Evolutionary conservation across 345 rosid species (phyloP).

Genomic region (Pugionium dolabratum): DNA sequence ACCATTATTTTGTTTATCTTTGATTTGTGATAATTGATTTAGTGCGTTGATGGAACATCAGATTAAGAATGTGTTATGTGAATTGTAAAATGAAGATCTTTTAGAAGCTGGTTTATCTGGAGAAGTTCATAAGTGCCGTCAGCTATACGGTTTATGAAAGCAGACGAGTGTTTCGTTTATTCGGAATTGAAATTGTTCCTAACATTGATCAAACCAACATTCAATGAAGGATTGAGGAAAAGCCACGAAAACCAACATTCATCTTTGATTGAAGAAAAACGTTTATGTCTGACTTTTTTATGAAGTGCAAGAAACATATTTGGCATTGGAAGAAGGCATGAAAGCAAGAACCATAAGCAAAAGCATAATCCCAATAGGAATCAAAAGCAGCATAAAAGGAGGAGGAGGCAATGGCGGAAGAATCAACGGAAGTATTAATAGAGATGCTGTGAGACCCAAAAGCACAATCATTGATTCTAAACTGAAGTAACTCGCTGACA

Average conservation of each 20-base stretch:
- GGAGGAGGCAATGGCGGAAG: slow-evolving; percentile 90
- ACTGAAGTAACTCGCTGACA: slow-evolving; percentile 57
- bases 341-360: slow-evolving; percentile 73
- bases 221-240: slow-evolving; percentile 65
- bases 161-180: slow-evolving; percentile 59
- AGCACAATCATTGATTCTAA: slow-evolving; percentile 59
- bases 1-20: too few species aligned
- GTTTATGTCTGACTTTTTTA: neutral
- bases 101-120: too few species aligned
- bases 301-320: slow-evolving; percentile 27
- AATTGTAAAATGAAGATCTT: too few species aligned
- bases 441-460: slow-evolving; percentile 62
- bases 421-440: slow-evolving; percentile 74
- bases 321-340: slow-evolving; percentile 54
- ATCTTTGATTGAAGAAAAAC: slow-evolving; percentile 8
- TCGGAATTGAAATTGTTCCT: slow-evolving; percentile 72
- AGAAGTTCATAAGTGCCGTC: too few species aligned
- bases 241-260: slow-evolving; percentile 49
- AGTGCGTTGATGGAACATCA: too few species aligned
- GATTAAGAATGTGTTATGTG: too few species aligned
- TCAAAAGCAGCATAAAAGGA: slow-evolving; percentile 70
- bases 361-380: slow-evolving; percentile 70
- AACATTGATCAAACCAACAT: slow-evolving; percentile 95
- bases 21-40: too few species aligned
- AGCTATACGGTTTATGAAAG: too few species aligned